Evolutionary conservation across 2,329 filamentous ascomycete species (phyloP).

Genomic region (Fulvia fulva): DNA sequence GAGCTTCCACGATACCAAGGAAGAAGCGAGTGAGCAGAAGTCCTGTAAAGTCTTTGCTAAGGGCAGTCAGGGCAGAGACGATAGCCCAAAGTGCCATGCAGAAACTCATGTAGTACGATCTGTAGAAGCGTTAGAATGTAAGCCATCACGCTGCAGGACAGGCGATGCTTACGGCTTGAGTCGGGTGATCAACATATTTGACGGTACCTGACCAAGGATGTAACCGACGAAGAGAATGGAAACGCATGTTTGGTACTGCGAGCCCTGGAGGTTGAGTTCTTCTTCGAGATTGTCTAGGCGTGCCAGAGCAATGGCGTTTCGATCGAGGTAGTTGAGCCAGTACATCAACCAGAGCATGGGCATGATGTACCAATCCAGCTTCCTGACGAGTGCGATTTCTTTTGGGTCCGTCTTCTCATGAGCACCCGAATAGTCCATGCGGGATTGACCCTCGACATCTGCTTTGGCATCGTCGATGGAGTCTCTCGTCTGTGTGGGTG

Average conservation of each 20-base stretch:
- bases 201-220: slow-evolving; percentile 40
- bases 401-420: slow-evolving; percentile 30
- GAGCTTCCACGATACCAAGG: slow-evolving; percentile 13
- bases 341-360: slow-evolving; percentile 26
- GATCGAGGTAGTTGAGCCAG: slow-evolving; percentile 29
- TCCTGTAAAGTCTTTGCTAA: slow-evolving; percentile 24
- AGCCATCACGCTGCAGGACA: too few species aligned
- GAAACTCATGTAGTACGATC: slow-evolving; percentile 41
- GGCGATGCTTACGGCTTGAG: slow-evolving; percentile 27
- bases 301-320: slow-evolving; percentile 47
- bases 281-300: slow-evolving; percentile 36
- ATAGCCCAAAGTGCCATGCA: slow-evolving; percentile 35
- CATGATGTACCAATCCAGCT: not conserved
- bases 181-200: slow-evolving; percentile 42
- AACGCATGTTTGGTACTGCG: slow-evolving; percentile 39
- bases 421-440: slow-evolving; percentile 31
- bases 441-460: slow-evolving; percentile 3
- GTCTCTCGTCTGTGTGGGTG: slow-evolving; percentile 12
- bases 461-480: slow-evolving; percentile 3
- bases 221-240: slow-evolving; percentile 35
- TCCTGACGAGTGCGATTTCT: slow-evolving; percentile 25
- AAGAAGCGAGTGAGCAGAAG: slow-evolving; percentile 21
- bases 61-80: slow-evolving; percentile 23
- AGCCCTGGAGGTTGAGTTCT: slow-evolving; percentile 40
- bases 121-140: slow-evolving; percentile 10